These are phyloP conservation scores for Russula sp. DNA, from an alignment of 768 basidiomycete species.

Conservation along the genomic window DNA sequence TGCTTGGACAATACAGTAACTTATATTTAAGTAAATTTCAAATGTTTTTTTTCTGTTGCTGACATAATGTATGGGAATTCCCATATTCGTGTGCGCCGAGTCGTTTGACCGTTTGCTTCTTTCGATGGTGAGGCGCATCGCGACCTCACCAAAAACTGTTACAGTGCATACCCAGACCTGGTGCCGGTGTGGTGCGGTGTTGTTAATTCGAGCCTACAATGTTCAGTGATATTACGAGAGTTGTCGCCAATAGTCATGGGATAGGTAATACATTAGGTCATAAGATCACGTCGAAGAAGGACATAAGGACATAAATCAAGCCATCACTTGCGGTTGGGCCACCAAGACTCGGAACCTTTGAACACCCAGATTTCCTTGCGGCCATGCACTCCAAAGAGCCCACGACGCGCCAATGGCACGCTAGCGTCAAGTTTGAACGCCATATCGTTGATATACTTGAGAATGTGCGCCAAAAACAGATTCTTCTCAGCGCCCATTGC, in stretches of 20 bases:
- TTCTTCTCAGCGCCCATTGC: slow-evolving; percentile 44
- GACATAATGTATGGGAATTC: slow-evolving; percentile 12
- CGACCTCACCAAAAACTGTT: too few relatives aligned
- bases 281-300: slow-evolving; percentile 14
- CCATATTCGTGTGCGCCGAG: too few relatives aligned
- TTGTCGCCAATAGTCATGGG: not conserved
- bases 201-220: too few relatives aligned
- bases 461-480: slow-evolving; percentile 58
- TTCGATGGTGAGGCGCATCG: slow-evolving; percentile 72
- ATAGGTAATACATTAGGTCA: slow-evolving; percentile 11
- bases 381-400: slow-evolving; percentile 41
- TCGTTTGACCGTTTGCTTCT: too few relatives aligned
- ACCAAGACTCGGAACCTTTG: slow-evolving; percentile 40
- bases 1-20: too few relatives aligned
- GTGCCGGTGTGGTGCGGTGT: too few relatives aligned
- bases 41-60: not conserved
- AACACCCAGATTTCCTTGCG: slow-evolving; percentile 67
- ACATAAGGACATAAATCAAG: not conserved
- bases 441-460: slow-evolving; percentile 54
- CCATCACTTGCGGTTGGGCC: slow-evolving; percentile 19
- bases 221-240: not conserved
- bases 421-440: slow-evolving; percentile 66
- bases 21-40: too few relatives aligned
- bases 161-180: too few relatives aligned
- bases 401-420: slow-evolving; percentile 51